phyloP scores from a whole-genome alignment of 352 stramenopile genomes.

The Heterotrichella gracilis region DNA sequence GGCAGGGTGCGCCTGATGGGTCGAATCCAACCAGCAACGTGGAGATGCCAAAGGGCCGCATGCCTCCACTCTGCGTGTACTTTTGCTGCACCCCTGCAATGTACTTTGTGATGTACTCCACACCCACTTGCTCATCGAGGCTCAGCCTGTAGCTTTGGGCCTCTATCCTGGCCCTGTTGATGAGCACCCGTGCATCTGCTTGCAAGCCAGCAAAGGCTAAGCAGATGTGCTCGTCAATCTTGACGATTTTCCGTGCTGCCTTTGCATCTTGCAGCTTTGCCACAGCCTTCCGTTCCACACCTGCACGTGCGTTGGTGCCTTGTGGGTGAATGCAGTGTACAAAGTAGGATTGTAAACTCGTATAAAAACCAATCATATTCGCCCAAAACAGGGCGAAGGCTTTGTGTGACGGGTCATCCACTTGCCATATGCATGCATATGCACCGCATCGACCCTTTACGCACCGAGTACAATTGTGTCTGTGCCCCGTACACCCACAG shows the following conservation, averaged over 20 bases:
- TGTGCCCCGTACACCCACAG: constrained; percentile 74
- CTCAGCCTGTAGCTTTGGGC: constrained; percentile 89
- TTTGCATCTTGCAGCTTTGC: constrained; percentile 70
- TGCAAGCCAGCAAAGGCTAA: constrained; percentile 89
- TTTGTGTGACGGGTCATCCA: not conserved
- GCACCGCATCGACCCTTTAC: constrained; percentile 45
- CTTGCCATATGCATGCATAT: constrained; percentile 42
- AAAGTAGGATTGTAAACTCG: too few relatives aligned
- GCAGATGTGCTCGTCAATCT: constrained; percentile 81
- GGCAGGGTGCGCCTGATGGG: constrained; percentile 46
- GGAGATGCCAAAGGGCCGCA: constrained; percentile 88
- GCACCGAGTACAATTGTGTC: constrained; percentile 61
- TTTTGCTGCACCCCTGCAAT: constrained; percentile 80
- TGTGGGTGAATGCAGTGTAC: too few relatives aligned
- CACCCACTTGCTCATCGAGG: constrained; percentile 46
- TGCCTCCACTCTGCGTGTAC: constrained; percentile 81
- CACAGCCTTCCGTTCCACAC: constrained; percentile 33
- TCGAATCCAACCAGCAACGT: constrained; percentile 76
- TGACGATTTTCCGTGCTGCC: constrained; percentile 93
- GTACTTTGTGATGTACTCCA: constrained; percentile 86
- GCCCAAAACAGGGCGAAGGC: not conserved
- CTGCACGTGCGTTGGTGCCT: too few relatives aligned
- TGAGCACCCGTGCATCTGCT: constrained; percentile 77
- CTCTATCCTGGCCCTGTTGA: constrained; percentile 67
- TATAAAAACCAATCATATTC: too few relatives aligned